A percentile compares a stretch with the other conserved stretches of the same genome.
Conservation (phyloP, 495 filamentous ascomycete species). For the Aspergillus sclerotiicarbonarius region DNA sequence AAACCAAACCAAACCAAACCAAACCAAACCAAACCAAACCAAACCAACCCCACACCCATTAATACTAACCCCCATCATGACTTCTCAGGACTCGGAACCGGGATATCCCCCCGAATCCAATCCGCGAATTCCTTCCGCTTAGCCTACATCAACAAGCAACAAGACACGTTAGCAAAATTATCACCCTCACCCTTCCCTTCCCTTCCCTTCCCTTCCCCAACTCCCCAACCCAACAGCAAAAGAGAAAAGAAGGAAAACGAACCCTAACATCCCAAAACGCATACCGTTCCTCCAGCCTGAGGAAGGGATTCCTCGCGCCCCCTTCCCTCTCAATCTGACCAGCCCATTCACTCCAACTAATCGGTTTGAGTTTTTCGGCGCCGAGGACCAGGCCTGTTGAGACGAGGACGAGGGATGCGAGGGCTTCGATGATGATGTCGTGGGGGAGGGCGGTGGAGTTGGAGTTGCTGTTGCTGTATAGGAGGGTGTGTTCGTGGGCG, state of each 20-base stretch:
- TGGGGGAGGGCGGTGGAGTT: conserved; percentile 55
- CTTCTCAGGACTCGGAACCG: conserved; percentile 21
- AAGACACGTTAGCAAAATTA: neutral
- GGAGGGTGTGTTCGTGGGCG: conserved; percentile 75
- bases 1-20: neutral
- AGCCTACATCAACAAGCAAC: conserved; percentile 47
- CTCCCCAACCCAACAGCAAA: neutral
- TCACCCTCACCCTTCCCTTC: conserved; percentile 5
- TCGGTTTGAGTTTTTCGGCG: conserved; percentile 67
- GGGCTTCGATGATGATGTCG: conserved; percentile 66
- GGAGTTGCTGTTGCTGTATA: conserved; percentile 61
- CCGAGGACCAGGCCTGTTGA: conserved; percentile 70
- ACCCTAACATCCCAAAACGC: conserved; percentile 69
- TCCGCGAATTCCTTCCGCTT: conserved; percentile 75
- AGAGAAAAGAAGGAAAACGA: conserved; percentile 38
- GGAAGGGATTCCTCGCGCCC: conserved; percentile 49
- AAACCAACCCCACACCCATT: conserved; percentile 4
- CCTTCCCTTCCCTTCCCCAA: neutral
- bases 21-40: neutral
- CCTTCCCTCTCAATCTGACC: conserved; percentile 74
- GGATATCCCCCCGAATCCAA: conserved; percentile 56
- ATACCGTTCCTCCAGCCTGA: conserved; percentile 55
- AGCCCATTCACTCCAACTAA: conserved; percentile 81
- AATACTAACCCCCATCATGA: conserved; percentile 11
- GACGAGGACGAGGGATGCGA: conserved; percentile 61